Evolutionary conservation across 495 filamentous ascomycete species (phyloP).

Genomic region (Paragyromitra xinjiangensis): DNA sequence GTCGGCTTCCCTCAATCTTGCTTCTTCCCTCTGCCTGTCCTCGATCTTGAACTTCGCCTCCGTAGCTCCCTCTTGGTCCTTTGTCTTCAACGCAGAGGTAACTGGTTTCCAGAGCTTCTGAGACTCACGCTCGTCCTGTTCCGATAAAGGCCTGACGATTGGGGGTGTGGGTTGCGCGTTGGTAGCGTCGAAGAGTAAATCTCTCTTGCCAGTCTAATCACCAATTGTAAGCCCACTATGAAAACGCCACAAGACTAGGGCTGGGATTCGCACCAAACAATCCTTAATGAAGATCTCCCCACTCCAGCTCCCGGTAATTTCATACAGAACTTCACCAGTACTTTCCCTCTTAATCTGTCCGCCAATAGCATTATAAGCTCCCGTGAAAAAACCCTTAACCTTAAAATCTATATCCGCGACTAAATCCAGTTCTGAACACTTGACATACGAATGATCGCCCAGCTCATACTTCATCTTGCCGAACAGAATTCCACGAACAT

Average conservation of each 20-base stretch:
- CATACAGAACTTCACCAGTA: constrained; percentile 84
- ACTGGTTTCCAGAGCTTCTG: constrained; percentile 86
- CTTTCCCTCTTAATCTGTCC: constrained; percentile 89
- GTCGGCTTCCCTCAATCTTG: constrained; percentile 79
- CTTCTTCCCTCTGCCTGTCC: constrained; percentile 87
- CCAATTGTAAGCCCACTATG: constrained; percentile 25
- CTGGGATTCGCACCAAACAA: constrained; percentile 68
- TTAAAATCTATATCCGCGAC: constrained; percentile 98
- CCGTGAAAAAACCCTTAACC: constrained; percentile 96
- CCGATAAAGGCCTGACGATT: constrained; percentile 75
- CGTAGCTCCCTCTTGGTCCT: constrained; percentile 88
- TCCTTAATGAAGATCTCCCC: constrained; percentile 92
- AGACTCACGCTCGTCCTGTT: constrained; percentile 91
- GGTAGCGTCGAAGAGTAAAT: constrained; percentile 87
- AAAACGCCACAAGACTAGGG: constrained; percentile 2
- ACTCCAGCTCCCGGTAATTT: constrained; percentile 92
- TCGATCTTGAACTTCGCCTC: constrained; percentile 96
- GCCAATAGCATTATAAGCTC: constrained; percentile 94
- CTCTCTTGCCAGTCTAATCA: constrained; percentile 80
- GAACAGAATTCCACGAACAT: constrained; percentile 94
- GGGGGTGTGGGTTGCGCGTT: constrained; percentile 79
- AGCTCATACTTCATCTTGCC: constrained; percentile 99
- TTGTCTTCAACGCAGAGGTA: constrained; percentile 77
- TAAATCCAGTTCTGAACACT: constrained; percentile 85
- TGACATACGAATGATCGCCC: constrained; percentile 94